phyloP scores from a whole-genome alignment of 306 rosid genomes.

The Cyclanthera cordifolia region DNA sequence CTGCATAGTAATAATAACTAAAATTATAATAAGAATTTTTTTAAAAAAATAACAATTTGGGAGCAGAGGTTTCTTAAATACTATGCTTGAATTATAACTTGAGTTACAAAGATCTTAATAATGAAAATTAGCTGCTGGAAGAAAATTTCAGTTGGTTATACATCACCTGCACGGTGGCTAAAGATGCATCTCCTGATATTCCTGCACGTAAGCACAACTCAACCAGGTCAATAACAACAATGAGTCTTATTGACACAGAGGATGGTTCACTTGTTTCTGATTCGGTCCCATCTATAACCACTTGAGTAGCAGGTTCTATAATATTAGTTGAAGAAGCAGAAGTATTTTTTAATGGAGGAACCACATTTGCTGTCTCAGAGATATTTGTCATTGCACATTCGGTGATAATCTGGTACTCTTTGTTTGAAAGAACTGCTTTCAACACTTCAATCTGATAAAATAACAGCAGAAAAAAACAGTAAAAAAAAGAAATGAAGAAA shows the following conservation, averaged over 20 bases:
- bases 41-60: background rate
- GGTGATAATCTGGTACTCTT: conserved; percentile 72
- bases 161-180: conserved; percentile 85
- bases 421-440: conserved; percentile 83
- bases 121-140: background rate
- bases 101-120: background rate
- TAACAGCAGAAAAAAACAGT: background rate
- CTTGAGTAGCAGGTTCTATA: conserved; percentile 23
- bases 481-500: no score
- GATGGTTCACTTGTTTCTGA: conserved; percentile 32
- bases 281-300: conserved; percentile 28
- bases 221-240: conserved; percentile 51
- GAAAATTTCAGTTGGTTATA: background rate
- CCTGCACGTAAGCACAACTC: conserved; percentile 71
- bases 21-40: no score
- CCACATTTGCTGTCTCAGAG: conserved; percentile 61
- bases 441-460: conserved; percentile 55
- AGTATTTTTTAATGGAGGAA: conserved; percentile 43
- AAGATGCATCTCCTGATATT: conserved; percentile 56
- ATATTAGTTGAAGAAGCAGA: conserved; percentile 31
- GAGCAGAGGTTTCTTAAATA: background rate
- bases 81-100: background rate
- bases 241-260: conserved; percentile 44
- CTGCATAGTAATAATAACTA: no score
- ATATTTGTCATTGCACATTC: conserved; percentile 84